These are phyloP conservation scores for Mentha longifolia DNA, from an alignment of 257 asterid species.

Conservation along the genomic window DNA sequence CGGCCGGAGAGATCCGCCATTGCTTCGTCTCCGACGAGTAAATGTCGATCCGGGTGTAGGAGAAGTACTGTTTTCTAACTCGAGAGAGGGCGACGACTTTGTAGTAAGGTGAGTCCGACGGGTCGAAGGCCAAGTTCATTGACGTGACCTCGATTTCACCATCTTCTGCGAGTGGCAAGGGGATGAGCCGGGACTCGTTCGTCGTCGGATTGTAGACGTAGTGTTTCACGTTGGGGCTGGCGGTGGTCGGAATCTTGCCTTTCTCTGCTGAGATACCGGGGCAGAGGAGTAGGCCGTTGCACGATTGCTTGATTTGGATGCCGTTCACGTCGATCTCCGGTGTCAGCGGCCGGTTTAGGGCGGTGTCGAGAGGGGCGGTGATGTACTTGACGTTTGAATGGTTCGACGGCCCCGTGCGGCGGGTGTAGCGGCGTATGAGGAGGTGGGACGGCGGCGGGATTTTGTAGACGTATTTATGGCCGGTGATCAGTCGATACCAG, in stretches of 20 bases:
- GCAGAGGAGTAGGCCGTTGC: background rate
- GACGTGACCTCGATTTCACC: background rate
- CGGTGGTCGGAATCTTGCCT: background rate
- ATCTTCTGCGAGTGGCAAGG: background rate
- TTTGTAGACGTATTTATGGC: background rate
- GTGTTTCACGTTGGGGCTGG: background rate
- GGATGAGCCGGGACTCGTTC: background rate
- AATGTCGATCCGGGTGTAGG: conserved; percentile 9
- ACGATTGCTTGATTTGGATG: background rate
- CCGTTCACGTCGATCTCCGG: background rate
- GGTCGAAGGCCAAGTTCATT: conserved; percentile 24
- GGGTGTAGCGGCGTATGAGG: background rate
- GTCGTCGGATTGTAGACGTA: background rate
- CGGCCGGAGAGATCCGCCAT: background rate
- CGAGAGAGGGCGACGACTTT: conserved; percentile 6
- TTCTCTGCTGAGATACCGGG: background rate
- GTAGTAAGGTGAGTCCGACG: too few relatives aligned
- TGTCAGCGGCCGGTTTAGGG: background rate
- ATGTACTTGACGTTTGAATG: background rate
- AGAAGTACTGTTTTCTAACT: background rate
- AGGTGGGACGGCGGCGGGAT: background rate
- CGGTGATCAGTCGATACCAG: background rate
- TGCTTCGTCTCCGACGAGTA: background rate
- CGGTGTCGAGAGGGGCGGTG: background rate
- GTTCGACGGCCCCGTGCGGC: background rate